phyloP scores from a whole-genome alignment of 2,329 filamentous ascomycete genomes.

The Diaporthe sp. region DNA sequence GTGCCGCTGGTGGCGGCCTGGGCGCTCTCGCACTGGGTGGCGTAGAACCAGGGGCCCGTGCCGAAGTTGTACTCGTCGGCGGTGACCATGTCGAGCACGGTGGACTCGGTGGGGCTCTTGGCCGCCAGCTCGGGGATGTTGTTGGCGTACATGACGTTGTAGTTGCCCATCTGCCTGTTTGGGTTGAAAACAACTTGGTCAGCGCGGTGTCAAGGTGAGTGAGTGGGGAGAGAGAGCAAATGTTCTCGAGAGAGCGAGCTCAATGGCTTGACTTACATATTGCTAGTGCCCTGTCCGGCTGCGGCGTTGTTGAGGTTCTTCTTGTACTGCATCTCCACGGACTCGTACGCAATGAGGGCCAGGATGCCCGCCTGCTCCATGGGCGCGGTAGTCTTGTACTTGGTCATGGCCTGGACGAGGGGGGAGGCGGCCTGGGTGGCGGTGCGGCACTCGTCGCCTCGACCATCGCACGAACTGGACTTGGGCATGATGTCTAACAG shows the following conservation, averaged over 20 bases:
- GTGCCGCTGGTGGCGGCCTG: conserved; percentile 51
- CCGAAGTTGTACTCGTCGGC: conserved; percentile 68
- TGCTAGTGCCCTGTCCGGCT: conserved; percentile 71
- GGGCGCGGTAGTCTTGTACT: conserved; percentile 67
- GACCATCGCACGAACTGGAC: conserved; percentile 66
- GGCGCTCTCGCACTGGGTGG: conserved; percentile 58
- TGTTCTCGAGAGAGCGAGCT: too few species aligned
- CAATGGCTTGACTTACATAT: conserved; percentile 45
- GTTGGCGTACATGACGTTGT: conserved; percentile 63
- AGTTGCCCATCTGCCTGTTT: conserved; percentile 50
- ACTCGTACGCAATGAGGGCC: conserved; percentile 80
- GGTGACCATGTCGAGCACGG: conserved; percentile 60
- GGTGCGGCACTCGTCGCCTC: conserved; percentile 72
- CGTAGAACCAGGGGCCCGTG: conserved; percentile 65
- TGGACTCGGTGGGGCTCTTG: conserved; percentile 49
- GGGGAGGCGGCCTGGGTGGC: conserved; percentile 71
- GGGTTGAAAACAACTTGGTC: neutral
- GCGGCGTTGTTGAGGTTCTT: conserved; percentile 69
- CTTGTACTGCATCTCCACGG: conserved; percentile 78
- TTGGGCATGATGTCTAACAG: conserved; percentile 69
- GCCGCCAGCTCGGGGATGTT: conserved; percentile 54
- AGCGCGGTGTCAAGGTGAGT: neutral
- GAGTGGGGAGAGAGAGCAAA: too few species aligned
- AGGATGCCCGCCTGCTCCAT: conserved; percentile 79
- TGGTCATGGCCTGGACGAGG: conserved; percentile 68